Conservation (phyloP, 768 basidiomycete genomes). For the Tulasnella sp. region DNA sequence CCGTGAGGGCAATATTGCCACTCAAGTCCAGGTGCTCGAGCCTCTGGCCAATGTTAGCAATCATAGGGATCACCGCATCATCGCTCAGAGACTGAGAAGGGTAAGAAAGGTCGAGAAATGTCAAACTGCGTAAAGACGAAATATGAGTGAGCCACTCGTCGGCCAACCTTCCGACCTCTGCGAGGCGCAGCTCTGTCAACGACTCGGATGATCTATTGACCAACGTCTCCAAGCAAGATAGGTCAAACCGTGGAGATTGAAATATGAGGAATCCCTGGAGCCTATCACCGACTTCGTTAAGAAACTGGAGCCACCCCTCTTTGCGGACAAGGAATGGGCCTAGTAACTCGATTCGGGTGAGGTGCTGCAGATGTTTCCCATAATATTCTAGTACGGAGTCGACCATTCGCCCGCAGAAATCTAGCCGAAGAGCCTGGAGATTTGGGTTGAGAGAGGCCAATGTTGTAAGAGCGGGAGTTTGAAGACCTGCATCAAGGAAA, state of each 20-base stretch:
- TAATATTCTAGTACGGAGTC: constrained; percentile 46
- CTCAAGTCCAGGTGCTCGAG: constrained; percentile 59
- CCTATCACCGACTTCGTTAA: constrained; percentile 42
- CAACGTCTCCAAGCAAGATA: constrained; percentile 48
- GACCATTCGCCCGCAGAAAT: constrained; percentile 75
- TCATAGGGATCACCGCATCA: constrained; percentile 40
- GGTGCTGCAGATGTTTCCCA: constrained; percentile 46
- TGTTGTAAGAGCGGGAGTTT: constrained; percentile 50
- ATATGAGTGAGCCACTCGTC: constrained; percentile 52
- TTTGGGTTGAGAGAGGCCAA: constrained; percentile 76
- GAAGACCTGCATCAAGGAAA: constrained; percentile 39
- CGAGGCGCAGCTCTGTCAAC: constrained; percentile 64
- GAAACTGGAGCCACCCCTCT: constrained; percentile 61
- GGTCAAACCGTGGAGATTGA: constrained; percentile 77
- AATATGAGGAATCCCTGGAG: constrained; percentile 66
- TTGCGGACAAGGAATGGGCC: constrained; percentile 77
- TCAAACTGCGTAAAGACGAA: constrained; percentile 34
- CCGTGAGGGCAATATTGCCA: constrained; percentile 48
- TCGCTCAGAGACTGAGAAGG: constrained; percentile 43
- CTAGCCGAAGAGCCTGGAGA: constrained; percentile 62
- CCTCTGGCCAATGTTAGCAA: constrained; percentile 40
- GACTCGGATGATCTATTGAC: constrained; percentile 36
- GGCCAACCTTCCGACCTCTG: constrained; percentile 58
- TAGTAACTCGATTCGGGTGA: constrained; percentile 64
- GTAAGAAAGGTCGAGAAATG: constrained; percentile 55